phyloP scores from a whole-genome alignment of 768 basidiomycete species.

The Lactifluus rugatus region DNA sequence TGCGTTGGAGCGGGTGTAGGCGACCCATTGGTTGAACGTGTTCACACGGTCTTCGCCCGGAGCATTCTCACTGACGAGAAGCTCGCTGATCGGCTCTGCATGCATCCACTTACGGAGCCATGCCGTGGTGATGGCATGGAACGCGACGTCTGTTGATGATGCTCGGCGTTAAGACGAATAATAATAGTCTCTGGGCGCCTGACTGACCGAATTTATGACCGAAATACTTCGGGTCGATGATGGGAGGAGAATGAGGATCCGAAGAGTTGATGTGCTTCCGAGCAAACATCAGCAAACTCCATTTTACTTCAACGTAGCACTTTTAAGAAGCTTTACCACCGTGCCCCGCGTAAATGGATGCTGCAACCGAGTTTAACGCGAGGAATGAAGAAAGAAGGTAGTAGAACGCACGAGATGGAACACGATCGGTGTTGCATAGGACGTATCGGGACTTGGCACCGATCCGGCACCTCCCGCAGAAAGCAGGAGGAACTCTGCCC shows the following conservation, averaged over 20 bases:
- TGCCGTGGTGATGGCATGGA: slow-evolving; percentile 26
- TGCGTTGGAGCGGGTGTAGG: slow-evolving; percentile 14
- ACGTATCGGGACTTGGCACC: slow-evolving; percentile 4
- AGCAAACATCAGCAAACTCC: neutral
- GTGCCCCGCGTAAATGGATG: slow-evolving; percentile 15
- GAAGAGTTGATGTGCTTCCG: slow-evolving; percentile 27
- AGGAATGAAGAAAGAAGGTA: neutral
- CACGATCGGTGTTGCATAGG: slow-evolving; percentile 18
- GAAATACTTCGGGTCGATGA: slow-evolving; percentile 37
- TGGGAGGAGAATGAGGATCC: slow-evolving; percentile 27
- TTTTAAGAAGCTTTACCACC: slow-evolving; percentile 2
- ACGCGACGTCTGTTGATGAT: slow-evolving; percentile 21
- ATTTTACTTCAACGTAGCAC: neutral
- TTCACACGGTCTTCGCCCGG: slow-evolving; percentile 5
- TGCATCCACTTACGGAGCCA: slow-evolving; percentile 20
- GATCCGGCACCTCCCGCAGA: slow-evolving; percentile 12
- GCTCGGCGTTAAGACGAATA: neutral
- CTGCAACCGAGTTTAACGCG: neutral
- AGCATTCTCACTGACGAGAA: slow-evolving; percentile 10
- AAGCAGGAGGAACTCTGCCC: slow-evolving; percentile 17
- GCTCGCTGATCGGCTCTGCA: slow-evolving; percentile 9
- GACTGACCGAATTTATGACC: slow-evolving; percentile 13
- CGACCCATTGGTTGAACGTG: slow-evolving; percentile 16
- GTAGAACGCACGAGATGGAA: slow-evolving; percentile 13
- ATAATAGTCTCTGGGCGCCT: neutral